These are phyloP conservation scores for Fusarium napiforme DNA, from an alignment of 2,329 filamentous ascomycete genomes.

Conservation along the genomic window DNA sequence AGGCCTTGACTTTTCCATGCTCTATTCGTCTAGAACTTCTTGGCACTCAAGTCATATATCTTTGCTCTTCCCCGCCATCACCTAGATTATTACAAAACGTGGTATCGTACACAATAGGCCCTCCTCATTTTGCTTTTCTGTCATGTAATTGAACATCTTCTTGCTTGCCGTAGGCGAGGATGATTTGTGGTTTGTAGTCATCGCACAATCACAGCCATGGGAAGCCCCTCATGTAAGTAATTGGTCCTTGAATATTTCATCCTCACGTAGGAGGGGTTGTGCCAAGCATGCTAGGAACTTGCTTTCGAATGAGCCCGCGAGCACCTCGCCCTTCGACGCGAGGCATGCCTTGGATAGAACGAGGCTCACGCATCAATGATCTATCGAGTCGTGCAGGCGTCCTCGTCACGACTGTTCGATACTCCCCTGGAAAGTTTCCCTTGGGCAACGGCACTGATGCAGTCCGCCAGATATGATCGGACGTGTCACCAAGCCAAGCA, in stretches of 20 bases:
- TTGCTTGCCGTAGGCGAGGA: constrained; percentile 1
- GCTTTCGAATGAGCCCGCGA: constrained; percentile 64
- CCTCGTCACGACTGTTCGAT: constrained; percentile 68
- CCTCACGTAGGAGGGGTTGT: constrained; percentile 54
- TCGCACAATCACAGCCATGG: not conserved
- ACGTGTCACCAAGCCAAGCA: constrained; percentile 76
- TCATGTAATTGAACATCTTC: constrained; percentile 2
- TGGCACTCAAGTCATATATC: constrained; percentile 28
- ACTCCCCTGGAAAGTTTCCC: constrained; percentile 71
- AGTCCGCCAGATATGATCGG: constrained; percentile 83
- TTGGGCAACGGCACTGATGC: constrained; percentile 69
- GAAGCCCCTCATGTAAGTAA: constrained; percentile 6
- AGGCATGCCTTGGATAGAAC: constrained; percentile 89
- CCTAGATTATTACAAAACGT: constrained; percentile 42
- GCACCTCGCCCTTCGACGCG: constrained; percentile 64
- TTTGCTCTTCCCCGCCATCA: constrained; percentile 9
- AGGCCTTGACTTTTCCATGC: not conserved
- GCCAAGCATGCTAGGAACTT: constrained; percentile 63
- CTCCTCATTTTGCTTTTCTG: constrained; percentile 19
- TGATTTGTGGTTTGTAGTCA: not conserved
- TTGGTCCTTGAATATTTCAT: not conserved
- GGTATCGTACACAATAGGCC: constrained; percentile 42
- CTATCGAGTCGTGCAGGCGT: constrained; percentile 87
- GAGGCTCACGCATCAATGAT: constrained; percentile 89
- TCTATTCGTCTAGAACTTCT: constrained; percentile 8